Conservation (phyloP, 805 yeast genomes). For the Yarrowia alimentaria region DNA sequence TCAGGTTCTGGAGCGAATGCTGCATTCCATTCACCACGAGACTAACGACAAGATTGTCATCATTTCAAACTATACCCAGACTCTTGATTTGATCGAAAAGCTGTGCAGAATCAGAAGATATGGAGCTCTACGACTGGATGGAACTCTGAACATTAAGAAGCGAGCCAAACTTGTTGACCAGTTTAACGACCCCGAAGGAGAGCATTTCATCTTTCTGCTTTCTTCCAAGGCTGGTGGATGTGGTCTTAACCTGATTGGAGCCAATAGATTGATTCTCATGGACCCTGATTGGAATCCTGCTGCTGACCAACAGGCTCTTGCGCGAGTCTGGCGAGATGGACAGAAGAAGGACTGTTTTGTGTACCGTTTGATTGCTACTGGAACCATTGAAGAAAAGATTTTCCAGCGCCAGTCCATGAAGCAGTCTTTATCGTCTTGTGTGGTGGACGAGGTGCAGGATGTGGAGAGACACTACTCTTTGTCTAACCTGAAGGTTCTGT, state of each 20-base stretch:
- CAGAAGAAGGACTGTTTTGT: conserved; percentile 96
- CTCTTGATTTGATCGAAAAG: conserved; percentile 83
- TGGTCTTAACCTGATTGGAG: conserved; percentile 96
- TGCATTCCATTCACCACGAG: conserved; percentile 68
- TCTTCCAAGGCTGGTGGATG: conserved; percentile 99
- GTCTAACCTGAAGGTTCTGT: conserved; percentile 73
- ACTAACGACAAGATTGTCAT: conserved; percentile 94
- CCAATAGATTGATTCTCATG: conserved; percentile 79
- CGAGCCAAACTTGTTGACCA: conserved; percentile 88
- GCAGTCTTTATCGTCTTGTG: conserved; percentile 87
- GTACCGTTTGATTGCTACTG: conserved; percentile 89
- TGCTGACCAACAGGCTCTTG: conserved; percentile 95
- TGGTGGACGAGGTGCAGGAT: conserved; percentile 93
- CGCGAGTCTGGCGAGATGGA: conserved; percentile 98
- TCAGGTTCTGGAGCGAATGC: conserved; percentile 76
- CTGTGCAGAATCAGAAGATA: conserved; percentile 75
- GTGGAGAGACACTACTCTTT: conserved; percentile 89
- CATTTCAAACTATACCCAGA: conserved; percentile 92
- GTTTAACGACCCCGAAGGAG: conserved; percentile 85
- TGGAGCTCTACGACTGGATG: conserved; percentile 82
- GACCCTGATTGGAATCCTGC: conserved; percentile 99
- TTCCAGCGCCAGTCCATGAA: conserved; percentile 95
- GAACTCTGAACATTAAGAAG: conserved; percentile 87
- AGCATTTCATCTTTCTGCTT: conserved; percentile 81
- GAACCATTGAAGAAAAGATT: conserved; percentile 94